Base-by-base conservation (phyloP, 108 stramenopile species). In the Parmales sp. region DNA sequence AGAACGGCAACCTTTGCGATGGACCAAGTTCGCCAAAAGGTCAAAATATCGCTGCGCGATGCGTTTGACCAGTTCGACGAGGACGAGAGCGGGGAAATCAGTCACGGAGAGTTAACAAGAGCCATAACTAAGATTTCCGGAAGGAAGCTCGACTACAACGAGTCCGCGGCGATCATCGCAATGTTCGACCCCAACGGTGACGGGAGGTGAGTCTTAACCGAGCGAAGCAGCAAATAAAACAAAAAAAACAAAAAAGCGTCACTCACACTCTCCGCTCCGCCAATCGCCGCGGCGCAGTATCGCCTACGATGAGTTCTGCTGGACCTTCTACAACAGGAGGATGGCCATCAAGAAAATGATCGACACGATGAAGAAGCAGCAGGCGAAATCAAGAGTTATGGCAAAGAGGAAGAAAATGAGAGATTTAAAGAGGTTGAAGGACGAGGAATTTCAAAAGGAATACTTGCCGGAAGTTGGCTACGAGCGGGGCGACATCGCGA, bases 101-200 rank as follows among this genome's bases (percentile, higher is more conserved):
- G 54, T 16, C 54, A 60, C 54, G 54, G 36, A 5, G 54, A 60
- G 20, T 34, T 60, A 16, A 34, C 31, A 28, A 20, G 13, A 5
- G 54, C 54, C 26, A 60, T 60, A 6, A 60, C n/a, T 34, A 34
- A 60, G 54, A 34, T 60, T 20, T 19, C n/a, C 26, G 54, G 54
- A 13, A 60, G 36, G 31, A 60, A 60, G 28, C 54, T 60, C 28
- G 36, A 20, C 7, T 3, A 11, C 26, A 16, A 11, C n/a, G 54
- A 60, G 54, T 34, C 29, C 54, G 54, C 0, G 31, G 54, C 54
- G 16, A 34, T 60, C 31, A 60, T 60, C 31, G 54, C 54, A 60
- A 60, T 60, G 54, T 60, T 60, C 54, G 54, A 60, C 54, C 54
- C 54, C 26, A 60, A 60, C 28, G 36, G 36, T 20, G 54, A 60